Conservation (phyloP, 768 basidiomycete species). For the Exsudoporus frostii region DNA sequence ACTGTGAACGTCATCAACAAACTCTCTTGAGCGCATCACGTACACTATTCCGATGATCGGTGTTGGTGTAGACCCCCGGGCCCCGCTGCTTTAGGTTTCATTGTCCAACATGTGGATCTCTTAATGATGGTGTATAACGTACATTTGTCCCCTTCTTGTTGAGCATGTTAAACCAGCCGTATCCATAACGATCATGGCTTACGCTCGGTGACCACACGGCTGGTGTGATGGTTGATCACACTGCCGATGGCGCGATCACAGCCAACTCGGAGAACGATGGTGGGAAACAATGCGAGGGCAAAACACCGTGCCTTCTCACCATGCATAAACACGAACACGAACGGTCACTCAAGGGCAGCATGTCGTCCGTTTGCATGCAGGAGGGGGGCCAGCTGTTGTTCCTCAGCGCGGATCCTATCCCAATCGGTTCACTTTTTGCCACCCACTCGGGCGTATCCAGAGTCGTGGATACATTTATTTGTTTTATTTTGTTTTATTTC, state of each 20-base stretch:
- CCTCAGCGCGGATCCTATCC: slow-evolving; percentile 11
- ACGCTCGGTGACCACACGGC: slow-evolving; percentile 24
- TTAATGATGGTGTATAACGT: slow-evolving; percentile 64
- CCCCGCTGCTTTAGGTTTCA: slow-evolving; percentile 54
- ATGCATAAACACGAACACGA: slow-evolving; percentile 8
- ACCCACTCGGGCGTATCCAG: background rate
- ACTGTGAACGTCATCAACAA: slow-evolving; percentile 50
- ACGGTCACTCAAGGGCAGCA: slow-evolving; percentile 9
- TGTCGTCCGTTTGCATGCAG: slow-evolving; percentile 13
- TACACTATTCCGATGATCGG: slow-evolving; percentile 63
- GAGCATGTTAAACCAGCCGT: background rate
- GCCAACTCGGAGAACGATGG: slow-evolving; percentile 3
- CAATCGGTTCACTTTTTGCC: slow-evolving; percentile 13
- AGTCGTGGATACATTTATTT: slow-evolving; percentile 6
- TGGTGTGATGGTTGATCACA: slow-evolving; percentile 5
- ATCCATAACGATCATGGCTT: slow-evolving; percentile 27
- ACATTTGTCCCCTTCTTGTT: slow-evolving; percentile 22
- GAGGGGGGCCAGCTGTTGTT: background rate
- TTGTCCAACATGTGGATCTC: slow-evolving; percentile 55
- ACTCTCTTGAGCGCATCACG: slow-evolving; percentile 46
- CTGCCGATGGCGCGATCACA: slow-evolving; percentile 3
- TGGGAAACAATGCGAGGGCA: slow-evolving; percentile 12
- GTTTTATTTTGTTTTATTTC: slow-evolving; percentile 7
- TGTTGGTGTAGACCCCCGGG: slow-evolving; percentile 52
- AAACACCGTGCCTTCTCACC: slow-evolving; percentile 25